Conservation (phyloP, 371 early-diverging fungal genomes). For the Apophysomyces trapeziformis region DNA sequence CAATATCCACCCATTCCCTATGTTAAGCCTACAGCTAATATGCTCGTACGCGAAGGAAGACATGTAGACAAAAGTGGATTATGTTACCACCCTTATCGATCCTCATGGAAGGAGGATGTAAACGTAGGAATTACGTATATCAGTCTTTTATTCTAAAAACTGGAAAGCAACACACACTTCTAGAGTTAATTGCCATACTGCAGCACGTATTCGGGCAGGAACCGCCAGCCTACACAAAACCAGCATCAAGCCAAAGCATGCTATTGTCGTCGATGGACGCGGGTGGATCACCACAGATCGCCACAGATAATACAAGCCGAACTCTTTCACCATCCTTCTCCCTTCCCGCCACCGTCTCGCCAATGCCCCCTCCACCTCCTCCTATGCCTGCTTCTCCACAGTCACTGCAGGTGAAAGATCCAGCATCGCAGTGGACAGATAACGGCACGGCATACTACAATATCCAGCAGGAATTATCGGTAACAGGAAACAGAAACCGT, state of each 20-base stretch:
- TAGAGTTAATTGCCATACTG: constrained; percentile 66
- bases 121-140: constrained; percentile 27
- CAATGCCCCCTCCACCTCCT: constrained; percentile 22
- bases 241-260: constrained; percentile 18
- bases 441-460: constrained; percentile 51
- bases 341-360: constrained; percentile 25
- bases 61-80: constrained; percentile 86
- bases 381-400: constrained; percentile 25
- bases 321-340: constrained; percentile 15
- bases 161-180: constrained; percentile 60
- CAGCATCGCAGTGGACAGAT: constrained; percentile 28
- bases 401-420: constrained; percentile 21
- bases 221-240: constrained; percentile 81
- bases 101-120: constrained; percentile 57
- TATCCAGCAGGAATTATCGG: constrained; percentile 49
- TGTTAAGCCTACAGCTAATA: constrained; percentile 87
- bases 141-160: not conserved
- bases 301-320: constrained; percentile 24
- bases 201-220: constrained; percentile 77
- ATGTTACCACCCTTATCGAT: constrained; percentile 84
- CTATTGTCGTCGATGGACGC: constrained; percentile 16
- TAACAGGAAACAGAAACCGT: constrained; percentile 15
- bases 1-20: constrained; percentile 78
- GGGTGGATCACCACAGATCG: constrained; percentile 30
- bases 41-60: constrained; percentile 82